Percentiles rank a stretch among this genome's conserved stretches.
phyloP scores from a whole-genome alignment of 768 basidiomycete genomes.

The Trametes maxima region DNA sequence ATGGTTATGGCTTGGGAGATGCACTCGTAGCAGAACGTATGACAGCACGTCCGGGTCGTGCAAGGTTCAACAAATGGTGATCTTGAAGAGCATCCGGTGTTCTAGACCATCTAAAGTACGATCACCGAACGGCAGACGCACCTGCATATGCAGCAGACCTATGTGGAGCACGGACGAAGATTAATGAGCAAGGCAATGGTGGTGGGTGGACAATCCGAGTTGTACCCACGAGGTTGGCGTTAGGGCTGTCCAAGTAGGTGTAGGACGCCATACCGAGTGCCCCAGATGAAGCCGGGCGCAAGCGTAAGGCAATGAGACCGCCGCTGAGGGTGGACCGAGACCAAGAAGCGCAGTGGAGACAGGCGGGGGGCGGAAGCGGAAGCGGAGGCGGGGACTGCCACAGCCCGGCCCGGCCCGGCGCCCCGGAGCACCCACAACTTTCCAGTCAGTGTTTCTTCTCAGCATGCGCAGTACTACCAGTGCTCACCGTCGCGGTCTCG shows the following conservation, averaged over 20 bases:
- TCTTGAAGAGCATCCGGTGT: conserved; percentile 40
- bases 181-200: not conserved
- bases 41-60: conserved; percentile 73
- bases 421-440: not conserved
- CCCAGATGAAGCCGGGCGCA: no score
- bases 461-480: no score
- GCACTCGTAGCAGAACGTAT: conserved; percentile 88
- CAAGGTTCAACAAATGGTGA: conserved; percentile 74
- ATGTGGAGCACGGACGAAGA: conserved; percentile 2
- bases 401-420: not conserved
- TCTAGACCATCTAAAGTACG: conserved; percentile 38
- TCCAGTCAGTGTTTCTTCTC: no score
- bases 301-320: not conserved
- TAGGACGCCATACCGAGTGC: conserved; percentile 34
- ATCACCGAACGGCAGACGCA: conserved; percentile 28
- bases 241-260: conserved; percentile 63
- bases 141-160: conserved; percentile 84
- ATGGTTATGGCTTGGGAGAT: conserved; percentile 69
- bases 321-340: no score
- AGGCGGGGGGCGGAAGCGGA: not conserved
- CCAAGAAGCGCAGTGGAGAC: no score
- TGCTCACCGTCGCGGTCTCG: no score
- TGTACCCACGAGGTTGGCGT: conserved; percentile 66
- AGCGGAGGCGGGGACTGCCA: not conserved
- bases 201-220: conserved; percentile 9